Conservation (phyloP, 192 early-diverging fungal species). For the Coemansia umbellata region DNA sequence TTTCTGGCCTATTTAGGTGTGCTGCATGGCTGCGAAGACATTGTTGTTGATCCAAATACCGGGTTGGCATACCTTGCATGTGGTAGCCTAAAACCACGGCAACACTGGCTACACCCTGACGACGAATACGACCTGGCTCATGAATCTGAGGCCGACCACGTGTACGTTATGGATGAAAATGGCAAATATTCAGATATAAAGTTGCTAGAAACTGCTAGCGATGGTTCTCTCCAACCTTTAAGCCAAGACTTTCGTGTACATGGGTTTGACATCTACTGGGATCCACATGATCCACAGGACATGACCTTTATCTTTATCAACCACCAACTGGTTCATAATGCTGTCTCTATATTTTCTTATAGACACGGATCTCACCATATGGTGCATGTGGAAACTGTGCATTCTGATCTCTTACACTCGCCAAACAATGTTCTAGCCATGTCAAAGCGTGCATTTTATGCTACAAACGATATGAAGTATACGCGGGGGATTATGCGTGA, state of each 20-base stretch:
- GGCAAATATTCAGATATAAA: conserved; percentile 20
- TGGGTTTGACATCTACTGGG: conserved; percentile 53
- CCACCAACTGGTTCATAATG: conserved; percentile 50
- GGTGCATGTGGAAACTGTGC: conserved; percentile 53
- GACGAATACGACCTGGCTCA: conserved; percentile 25
- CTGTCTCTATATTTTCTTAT: conserved; percentile 50
- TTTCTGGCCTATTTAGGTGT: conserved; percentile 10
- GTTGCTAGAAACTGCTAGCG: conserved; percentile 11
- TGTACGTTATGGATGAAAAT: conserved; percentile 54
- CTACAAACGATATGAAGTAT: conserved; percentile 56
- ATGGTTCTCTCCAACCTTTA: conserved; percentile 29
- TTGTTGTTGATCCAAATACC: conserved; percentile 53
- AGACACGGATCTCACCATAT: conserved; percentile 36
- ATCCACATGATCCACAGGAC: conserved; percentile 31
- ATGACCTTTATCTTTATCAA: conserved; percentile 58
- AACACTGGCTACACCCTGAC: conserved; percentile 51
- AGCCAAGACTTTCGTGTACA: conserved; percentile 49
- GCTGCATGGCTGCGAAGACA: conserved; percentile 56
- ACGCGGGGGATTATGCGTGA: conserved; percentile 15
- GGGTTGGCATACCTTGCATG: conserved; percentile 58
- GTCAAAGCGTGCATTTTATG: conserved; percentile 57
- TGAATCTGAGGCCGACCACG: conserved; percentile 33
- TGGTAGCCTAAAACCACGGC: conserved; percentile 42
- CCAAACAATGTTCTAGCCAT: conserved; percentile 58
- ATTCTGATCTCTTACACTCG: conserved; percentile 50